Evolutionary conservation across 768 basidiomycete species (phyloP).

Genomic region (Xerocomellus dryophilus): DNA sequence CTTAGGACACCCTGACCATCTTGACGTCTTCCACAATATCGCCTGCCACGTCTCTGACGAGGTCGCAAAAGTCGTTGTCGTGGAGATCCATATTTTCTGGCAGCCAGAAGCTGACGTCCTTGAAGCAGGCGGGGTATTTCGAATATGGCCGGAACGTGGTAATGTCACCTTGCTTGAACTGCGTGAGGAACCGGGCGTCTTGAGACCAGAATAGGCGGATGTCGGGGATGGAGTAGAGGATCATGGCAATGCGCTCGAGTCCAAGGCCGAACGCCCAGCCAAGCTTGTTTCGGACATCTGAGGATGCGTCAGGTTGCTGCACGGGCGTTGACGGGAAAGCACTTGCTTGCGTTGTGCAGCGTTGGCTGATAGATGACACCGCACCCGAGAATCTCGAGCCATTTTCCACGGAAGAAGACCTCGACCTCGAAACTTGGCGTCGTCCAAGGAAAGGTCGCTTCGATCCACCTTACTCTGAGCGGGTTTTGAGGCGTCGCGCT

Average conservation of each 20-base stretch:
- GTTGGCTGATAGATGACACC: conserved; percentile 91
- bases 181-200: conserved; percentile 82
- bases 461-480: conserved; percentile 91
- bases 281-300: conserved; percentile 77
- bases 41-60: conserved; percentile 88
- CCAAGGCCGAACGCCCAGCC: conserved; percentile 99
- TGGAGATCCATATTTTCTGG: conserved; percentile 58
- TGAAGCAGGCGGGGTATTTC: conserved; percentile 88
- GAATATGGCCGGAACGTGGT: conserved; percentile 87
- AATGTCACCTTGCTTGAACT: conserved; percentile 78
- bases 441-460: conserved; percentile 97
- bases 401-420: conserved; percentile 92
- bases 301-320: conserved; percentile 8
- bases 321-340: background rate
- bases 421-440: conserved; percentile 98
- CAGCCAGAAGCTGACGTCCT: conserved; percentile 95
- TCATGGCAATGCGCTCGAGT: conserved; percentile 96
- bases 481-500: conserved; percentile 59
- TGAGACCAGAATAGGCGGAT: conserved; percentile 97
- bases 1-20: conserved; percentile 47
- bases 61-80: conserved; percentile 96
- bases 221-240: conserved; percentile 94
- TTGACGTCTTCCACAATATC: conserved; percentile 90
- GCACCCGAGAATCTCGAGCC: conserved; percentile 94
- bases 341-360: conserved; percentile 80